A percentile compares a stretch with the other conserved stretches of the same genome.
These are phyloP conservation scores for Adiantum capillusveneris DNA, from an alignment of 75 land plant species.

Conservation along the genomic window DNA sequence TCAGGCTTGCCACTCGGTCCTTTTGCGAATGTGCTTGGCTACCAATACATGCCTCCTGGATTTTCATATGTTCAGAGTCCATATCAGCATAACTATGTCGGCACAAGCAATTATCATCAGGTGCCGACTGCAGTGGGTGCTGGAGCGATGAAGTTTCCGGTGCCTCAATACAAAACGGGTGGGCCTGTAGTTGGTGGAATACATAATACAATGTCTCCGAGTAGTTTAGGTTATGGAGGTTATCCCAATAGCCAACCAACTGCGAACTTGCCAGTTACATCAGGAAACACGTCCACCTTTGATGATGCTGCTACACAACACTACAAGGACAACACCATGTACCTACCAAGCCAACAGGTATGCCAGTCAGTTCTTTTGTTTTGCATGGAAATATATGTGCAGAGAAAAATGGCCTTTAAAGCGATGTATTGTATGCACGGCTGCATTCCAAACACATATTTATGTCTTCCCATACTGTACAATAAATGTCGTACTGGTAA, in stretches of 20 bases:
- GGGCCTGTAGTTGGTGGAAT: slow-evolving; percentile 24
- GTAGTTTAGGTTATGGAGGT: slow-evolving; percentile 43
- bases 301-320: slow-evolving; percentile 62
- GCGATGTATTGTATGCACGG: too few relatives aligned
- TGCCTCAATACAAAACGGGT: slow-evolving; percentile 53
- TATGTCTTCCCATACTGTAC: not conserved
- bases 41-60: slow-evolving; percentile 59
- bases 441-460: too few relatives aligned
- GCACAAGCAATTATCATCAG: slow-evolving; percentile 28
- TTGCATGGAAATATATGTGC: too few relatives aligned
- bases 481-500: too few relatives aligned
- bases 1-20: slow-evolving; percentile 43
- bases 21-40: slow-evolving; percentile 58
- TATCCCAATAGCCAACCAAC: slow-evolving; percentile 39
- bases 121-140: slow-evolving; percentile 28
- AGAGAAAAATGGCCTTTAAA: too few relatives aligned
- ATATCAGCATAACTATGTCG: slow-evolving; percentile 37
- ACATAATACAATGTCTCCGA: slow-evolving; percentile 30
- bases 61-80: slow-evolving; percentile 49
- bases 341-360: slow-evolving; percentile 70
- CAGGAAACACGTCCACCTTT: slow-evolving; percentile 51
- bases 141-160: slow-evolving; percentile 31
- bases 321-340: slow-evolving; percentile 58
- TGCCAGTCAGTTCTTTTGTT: not conserved
- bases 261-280: slow-evolving; percentile 37